Conservation (phyloP, 2,329 filamentous ascomycete species). For the Alternaria postmessia region DNA sequence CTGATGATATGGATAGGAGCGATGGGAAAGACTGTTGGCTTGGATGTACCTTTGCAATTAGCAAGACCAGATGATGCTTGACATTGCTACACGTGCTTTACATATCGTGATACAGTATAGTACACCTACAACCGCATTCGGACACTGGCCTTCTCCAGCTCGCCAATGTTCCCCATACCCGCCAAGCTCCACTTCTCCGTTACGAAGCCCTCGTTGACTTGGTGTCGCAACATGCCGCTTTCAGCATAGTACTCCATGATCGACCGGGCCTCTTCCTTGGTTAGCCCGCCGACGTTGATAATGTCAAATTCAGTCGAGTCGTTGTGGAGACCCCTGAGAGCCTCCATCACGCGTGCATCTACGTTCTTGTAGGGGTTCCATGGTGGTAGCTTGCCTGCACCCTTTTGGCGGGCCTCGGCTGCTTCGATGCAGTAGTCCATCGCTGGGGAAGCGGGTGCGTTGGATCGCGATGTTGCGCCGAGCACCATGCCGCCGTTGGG, state of each 20-base stretch:
- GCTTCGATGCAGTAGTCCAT: conserved; percentile 72
- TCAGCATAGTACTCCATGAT: conserved; percentile 94
- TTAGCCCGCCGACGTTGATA: conserved; percentile 71
- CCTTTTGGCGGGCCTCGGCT: conserved; percentile 55
- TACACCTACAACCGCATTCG: conserved; percentile 43
- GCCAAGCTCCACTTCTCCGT: conserved; percentile 84
- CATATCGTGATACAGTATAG: conserved; percentile 24
- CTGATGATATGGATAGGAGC: conserved; percentile 90
- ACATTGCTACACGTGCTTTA: conserved; percentile 28
- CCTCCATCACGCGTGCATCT: conserved; percentile 62
- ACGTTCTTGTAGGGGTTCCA: conserved; percentile 62
- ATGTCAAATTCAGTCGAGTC: conserved; percentile 52
- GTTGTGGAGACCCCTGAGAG: conserved; percentile 50
- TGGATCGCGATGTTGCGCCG: conserved; percentile 76
- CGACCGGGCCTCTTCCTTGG: conserved; percentile 75
- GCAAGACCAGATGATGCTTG: conserved; percentile 4
- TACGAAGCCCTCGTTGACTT: conserved; percentile 74
- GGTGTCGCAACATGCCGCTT: conserved; percentile 78
- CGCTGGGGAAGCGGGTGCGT: conserved; percentile 69
- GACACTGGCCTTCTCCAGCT: conserved; percentile 76
- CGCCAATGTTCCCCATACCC: conserved; percentile 82
- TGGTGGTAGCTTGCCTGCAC: conserved; percentile 45
- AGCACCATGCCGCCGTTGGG: conserved; percentile 82
- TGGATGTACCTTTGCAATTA: conserved; percentile 78
- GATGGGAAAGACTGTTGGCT: conserved; percentile 79